phyloP scores from a whole-genome alignment of 2,329 filamentous ascomycete species.

The Aspergillus texensis region DNA sequence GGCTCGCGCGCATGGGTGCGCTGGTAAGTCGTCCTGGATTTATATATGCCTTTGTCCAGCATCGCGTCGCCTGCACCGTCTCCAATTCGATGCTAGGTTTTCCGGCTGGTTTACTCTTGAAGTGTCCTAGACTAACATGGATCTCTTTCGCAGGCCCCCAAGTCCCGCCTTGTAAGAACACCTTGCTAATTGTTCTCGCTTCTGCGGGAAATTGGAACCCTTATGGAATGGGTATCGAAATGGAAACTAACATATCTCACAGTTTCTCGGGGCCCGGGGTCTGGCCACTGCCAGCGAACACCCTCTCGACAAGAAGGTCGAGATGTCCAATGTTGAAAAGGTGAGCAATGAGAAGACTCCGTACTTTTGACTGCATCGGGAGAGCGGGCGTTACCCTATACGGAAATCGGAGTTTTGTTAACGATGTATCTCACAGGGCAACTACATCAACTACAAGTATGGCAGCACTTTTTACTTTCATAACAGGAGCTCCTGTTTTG shows the following conservation, averaged over 20 bases:
- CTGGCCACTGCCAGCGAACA: slow-evolving; percentile 87
- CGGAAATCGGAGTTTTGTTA: slow-evolving; percentile 26
- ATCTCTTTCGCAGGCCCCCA: slow-evolving; percentile 39
- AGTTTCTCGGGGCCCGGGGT: slow-evolving; percentile 65
- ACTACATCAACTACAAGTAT: slow-evolving; percentile 94
- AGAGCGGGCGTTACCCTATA: slow-evolving; percentile 13
- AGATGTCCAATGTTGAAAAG: slow-evolving; percentile 96
- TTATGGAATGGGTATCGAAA: neutral
- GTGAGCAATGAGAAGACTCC: slow-evolving; percentile 36
- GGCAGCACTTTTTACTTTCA: slow-evolving; percentile 18
- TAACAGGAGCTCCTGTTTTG: neutral
- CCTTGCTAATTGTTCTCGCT: neutral
- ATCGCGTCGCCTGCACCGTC: slow-evolving; percentile 7
- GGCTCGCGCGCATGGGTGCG: slow-evolving; percentile 51
- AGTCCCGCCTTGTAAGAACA: slow-evolving; percentile 48
- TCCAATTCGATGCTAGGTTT: slow-evolving; percentile 14
- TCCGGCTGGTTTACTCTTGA: neutral
- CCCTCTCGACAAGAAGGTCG: slow-evolving; percentile 91
- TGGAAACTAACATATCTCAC: slow-evolving; percentile 39
- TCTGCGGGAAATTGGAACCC: neutral
- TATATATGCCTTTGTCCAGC: slow-evolving; percentile 14
- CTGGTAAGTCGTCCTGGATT: slow-evolving; percentile 43
- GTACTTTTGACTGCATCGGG: slow-evolving; percentile 27
- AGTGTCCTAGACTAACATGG: slow-evolving; percentile 22
- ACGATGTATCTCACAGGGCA: slow-evolving; percentile 53